phyloP scores from a whole-genome alignment of 2,329 filamentous ascomycete genomes.

The Colletotrichum somersetense region DNA sequence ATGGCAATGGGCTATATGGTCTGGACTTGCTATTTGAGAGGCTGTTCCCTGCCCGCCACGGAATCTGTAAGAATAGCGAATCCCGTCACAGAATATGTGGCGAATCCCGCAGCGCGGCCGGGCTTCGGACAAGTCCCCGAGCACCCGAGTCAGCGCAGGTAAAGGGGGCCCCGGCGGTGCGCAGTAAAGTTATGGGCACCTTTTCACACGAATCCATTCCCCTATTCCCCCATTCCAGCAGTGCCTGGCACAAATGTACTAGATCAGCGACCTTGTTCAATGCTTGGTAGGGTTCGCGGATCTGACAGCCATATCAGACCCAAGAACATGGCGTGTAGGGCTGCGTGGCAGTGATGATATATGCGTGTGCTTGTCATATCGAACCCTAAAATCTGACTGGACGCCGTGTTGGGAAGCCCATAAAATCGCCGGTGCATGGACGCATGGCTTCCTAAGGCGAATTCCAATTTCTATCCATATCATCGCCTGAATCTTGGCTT shows the following conservation, averaged over 20 bases:
- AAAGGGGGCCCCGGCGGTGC: neutral
- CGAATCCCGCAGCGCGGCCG: neutral
- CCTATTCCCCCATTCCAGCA: too few species aligned
- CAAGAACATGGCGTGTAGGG: neutral
- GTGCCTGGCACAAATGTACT: too few species aligned
- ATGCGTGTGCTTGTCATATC: neutral
- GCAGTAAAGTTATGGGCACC: too few species aligned
- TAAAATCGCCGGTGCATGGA: too few species aligned
- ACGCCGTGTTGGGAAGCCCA: neutral
- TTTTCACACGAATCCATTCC: too few species aligned
- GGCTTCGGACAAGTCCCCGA: neutral
- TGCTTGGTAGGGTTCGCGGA: too few species aligned
- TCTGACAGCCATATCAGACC: too few species aligned
- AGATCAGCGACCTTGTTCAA: neutral
- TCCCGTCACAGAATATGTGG: neutral
- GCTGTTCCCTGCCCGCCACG: neutral
- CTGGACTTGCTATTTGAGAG: neutral
- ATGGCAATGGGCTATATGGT: neutral
- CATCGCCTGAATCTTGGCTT: neutral
- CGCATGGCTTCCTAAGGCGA: too few species aligned
- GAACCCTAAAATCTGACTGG: too few species aligned
- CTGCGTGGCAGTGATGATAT: conserved; percentile 19
- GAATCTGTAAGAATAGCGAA: too few species aligned
- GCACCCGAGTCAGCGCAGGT: neutral
- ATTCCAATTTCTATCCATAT: too few species aligned